A percentile compares a stretch with the other conserved stretches of the same genome.
These are phyloP conservation scores for Dissoconium aciculare DNA, from an alignment of 2,329 filamentous ascomycete genomes.

Conservation along the genomic window DNA sequence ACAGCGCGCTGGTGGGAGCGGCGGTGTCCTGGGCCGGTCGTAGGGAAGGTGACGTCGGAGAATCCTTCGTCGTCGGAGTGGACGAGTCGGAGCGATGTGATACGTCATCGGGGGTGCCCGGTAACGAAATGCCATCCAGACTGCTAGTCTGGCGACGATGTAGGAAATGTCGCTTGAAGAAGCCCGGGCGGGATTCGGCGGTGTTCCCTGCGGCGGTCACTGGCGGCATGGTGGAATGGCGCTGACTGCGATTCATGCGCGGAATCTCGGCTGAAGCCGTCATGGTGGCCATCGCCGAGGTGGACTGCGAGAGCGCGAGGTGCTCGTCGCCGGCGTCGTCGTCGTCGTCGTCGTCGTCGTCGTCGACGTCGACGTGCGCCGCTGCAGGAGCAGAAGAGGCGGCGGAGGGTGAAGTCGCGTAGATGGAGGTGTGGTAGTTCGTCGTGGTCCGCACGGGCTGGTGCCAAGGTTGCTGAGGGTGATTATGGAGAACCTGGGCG, in stretches of 20 bases:
- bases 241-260: not conserved
- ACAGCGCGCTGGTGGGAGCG: not conserved
- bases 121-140: not conserved
- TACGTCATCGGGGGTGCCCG: not conserved
- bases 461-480: too few species aligned
- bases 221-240: not conserved
- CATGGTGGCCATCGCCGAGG: not conserved
- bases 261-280: not conserved
- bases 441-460: too few species aligned
- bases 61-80: not conserved
- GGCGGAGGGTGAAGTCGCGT: too few species aligned
- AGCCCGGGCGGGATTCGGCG: not conserved
- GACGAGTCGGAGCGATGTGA: not conserved
- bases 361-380: too few species aligned
- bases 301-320: too few species aligned
- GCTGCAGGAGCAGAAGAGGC: too few species aligned
- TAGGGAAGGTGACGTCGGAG: too few species aligned
- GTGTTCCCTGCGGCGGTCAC: not conserved
- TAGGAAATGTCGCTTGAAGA: conserved; percentile 1
- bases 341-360: too few species aligned
- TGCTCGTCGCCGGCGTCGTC: too few species aligned
- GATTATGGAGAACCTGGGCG: too few species aligned
- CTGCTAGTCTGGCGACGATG: not conserved
- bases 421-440: too few species aligned
- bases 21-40: too few species aligned